Base-by-base conservation (phyloP, 192 early-diverging fungal species). In the Backusella macrospora region DNA sequence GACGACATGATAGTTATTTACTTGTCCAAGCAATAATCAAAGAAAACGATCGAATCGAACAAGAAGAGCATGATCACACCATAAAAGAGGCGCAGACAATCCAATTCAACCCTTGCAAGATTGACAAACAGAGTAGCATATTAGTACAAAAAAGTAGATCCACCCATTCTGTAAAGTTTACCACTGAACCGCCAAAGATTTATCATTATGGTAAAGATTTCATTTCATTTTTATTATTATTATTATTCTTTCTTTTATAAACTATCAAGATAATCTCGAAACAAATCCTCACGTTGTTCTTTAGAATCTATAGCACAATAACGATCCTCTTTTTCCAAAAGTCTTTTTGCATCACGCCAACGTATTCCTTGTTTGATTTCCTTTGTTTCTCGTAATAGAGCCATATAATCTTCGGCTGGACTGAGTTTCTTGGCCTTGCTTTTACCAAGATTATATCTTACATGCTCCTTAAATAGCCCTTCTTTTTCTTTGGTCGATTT, bases 221-320 rank as follows among this genome's bases (percentile, higher is more conserved):
- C 18, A 29, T 64, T 47, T 72, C 13, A 34, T 37, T 49, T n/a
- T 39, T 9, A 37, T 55, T 70, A 18, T 46, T 34, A 34, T 34
- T 34, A 34, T 38, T 72, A n/a, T n/a, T n/a, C n/a, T n/a, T n/a
- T n/a, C n/a, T n/a, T n/a, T n/a, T n/a, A 64, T 39, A 73, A 62
- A 55, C 18, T 45, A 26, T 78, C 81, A 39, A 87, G 74, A 70
- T 89, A 93, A 48, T 91, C 86, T 43, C 89, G 76, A 70, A 94
- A 94, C 52, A 91, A 65, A 42, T 88, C 88, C 78, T 94, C 93
- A 13, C 93, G 80, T 48, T 89, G 79, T 13, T 68, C 81, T n/a
- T 87, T 88, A 37, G 84, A 86, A 16, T 83, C 84, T 26, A 94
- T 78, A 5, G 88, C 92, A 21, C 84, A 79, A 72, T 91, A 93